Evolutionary conservation across 2,329 filamentous ascomycete genomes (phyloP).

Genomic region (Penicillium sp.): DNA sequence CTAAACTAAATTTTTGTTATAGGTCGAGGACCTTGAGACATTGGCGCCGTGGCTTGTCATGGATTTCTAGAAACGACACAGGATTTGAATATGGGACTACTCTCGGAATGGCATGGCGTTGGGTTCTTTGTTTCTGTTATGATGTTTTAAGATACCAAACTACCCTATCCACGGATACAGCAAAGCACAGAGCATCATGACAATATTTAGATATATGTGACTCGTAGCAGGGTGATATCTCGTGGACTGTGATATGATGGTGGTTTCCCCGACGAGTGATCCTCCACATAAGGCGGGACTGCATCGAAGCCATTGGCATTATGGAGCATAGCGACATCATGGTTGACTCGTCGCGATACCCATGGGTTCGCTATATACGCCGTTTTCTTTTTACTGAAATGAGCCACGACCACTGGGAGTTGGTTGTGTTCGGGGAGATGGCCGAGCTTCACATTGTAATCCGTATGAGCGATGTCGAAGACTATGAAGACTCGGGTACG

Average conservation of each 20-base stretch:
- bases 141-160: conserved; percentile 27
- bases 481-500: conserved; percentile 26
- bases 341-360: conserved; percentile 24
- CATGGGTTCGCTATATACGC: conserved; percentile 23
- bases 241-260: conserved; percentile 24
- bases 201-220: conserved; percentile 11
- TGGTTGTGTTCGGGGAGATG: conserved; percentile 29
- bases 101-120: conserved; percentile 1
- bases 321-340: conserved; percentile 25
- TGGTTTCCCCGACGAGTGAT: conserved; percentile 21
- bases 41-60: conserved; percentile 80
- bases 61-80: conserved; percentile 64
- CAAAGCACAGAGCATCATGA: not conserved
- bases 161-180: not conserved
- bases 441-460: conserved; percentile 22
- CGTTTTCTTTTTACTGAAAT: conserved; percentile 24
- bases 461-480: conserved; percentile 25
- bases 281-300: conserved; percentile 24
- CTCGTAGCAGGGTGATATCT: conserved; percentile 22
- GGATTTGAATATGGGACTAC: not conserved
- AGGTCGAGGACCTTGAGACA: conserved; percentile 89
- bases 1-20: not conserved
- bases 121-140: conserved; percentile 10
- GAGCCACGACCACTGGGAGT: conserved; percentile 24
- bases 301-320: conserved; percentile 25